phyloP scores from a whole-genome alignment of 176 grass and related monocot species.

The Aechmea fasciata region DNA sequence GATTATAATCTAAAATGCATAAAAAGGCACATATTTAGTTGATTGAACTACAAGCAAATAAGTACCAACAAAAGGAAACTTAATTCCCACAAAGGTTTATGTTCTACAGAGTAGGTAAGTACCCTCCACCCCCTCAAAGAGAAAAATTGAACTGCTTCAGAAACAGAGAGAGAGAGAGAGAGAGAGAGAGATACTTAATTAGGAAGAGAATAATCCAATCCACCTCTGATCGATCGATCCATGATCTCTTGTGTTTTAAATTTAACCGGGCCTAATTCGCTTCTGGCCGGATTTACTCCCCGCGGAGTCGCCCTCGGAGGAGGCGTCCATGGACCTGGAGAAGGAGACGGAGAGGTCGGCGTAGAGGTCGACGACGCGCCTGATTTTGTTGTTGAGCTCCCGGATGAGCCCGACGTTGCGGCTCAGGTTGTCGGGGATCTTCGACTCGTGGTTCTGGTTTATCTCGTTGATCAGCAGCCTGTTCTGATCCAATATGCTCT shows the following conservation, averaged over 20 bases:
- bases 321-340: conserved; percentile 30
- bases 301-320: conserved; percentile 23
- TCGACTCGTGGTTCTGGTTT: conserved; percentile 85
- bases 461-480: conserved; percentile 66
- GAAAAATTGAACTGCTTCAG: not conserved
- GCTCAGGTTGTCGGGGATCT: conserved; percentile 53
- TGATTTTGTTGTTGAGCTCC: conserved; percentile 93
- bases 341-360: conserved; percentile 65
- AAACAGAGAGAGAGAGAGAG: not conserved
- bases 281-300: conserved; percentile 43
- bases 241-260: too few species aligned
- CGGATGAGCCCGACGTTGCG: conserved; percentile 66
- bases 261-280: conserved; percentile 35
- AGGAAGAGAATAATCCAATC: too few species aligned
- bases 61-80: too few species aligned
- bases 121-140: not conserved
- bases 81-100: too few species aligned
- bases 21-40: too few species aligned
- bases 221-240: too few species aligned
- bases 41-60: too few species aligned
- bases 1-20: too few species aligned
- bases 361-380: conserved; percentile 71
- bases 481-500: conserved; percentile 69
- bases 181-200: too few species aligned
- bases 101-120: too few species aligned